Evolutionary conservation across 1,284 basidiomycete species (phyloP), one percentile per base, ranked within the genome.

Genomic region (Ganoderma lingzhi): DNA sequence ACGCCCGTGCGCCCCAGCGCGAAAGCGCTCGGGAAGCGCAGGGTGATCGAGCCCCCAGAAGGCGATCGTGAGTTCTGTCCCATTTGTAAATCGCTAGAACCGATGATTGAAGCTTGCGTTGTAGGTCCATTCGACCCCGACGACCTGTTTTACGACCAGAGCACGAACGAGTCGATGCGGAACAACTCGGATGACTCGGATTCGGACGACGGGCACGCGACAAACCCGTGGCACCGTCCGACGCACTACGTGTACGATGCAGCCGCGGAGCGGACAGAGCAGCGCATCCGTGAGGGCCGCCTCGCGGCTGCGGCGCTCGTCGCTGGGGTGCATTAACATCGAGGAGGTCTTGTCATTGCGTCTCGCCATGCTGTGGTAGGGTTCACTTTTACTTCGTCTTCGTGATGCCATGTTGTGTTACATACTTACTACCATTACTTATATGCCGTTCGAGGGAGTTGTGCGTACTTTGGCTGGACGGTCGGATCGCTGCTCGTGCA

Each of bases 21-120:
- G 56, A 95, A 95, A 78, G 92, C 93, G 2, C 84, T 93, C 6
- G 93, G 93, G n/a, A 95, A 95, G 81, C 84, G 91, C 73, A 87
- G 82, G 73, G 84, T 89, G 17, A 78, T 87, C n/a, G 87, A 89
- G 41, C 72, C 73, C 10, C 76, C 78, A 44, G 82, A 83, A 6
- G 69, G 79, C 48, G 87, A 87, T 62, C 80, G 88, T 89, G 71
- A 70, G 85, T 82, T 53, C 63, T 28, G 10, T 44, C 63, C 55
- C 41, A 41, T 17, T 3, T 58, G 12, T 12, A 2, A 42, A 19
- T 14, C 19, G n/a, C 23, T 0, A 17, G 15, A 12, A 19, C 39
- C 64, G 59, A 60, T n/a, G 8, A 58, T 42, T 60, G 37, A 60
- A 15, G 35, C 53, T 45, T 35, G 12, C 9, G n/a, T 65, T 73